phyloP scores from a whole-genome alignment of 2,329 filamentous ascomycete species.

The Orbilia blumenaviensis region DNA sequence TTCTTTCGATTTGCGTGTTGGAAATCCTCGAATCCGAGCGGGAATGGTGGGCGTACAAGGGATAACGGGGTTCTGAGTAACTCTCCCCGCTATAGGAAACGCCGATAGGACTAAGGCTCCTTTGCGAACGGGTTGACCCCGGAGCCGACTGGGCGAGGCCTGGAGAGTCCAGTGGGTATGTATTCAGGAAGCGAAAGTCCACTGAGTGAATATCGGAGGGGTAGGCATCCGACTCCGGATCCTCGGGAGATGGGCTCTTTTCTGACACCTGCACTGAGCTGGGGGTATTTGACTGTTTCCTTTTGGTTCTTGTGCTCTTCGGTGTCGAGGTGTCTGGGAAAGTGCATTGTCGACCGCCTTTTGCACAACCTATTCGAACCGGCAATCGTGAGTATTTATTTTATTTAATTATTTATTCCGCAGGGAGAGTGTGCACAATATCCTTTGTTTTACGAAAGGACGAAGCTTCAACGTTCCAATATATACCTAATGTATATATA shows the following conservation, averaged over 20 bases:
- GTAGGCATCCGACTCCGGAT: slow-evolving; percentile 64
- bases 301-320: slow-evolving; percentile 55
- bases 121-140: slow-evolving; percentile 41
- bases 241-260: slow-evolving; percentile 65
- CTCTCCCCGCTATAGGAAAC: slow-evolving; percentile 20
- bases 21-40: slow-evolving; percentile 29
- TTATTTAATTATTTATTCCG: too few relatives aligned
- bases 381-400: neutral
- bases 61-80: slow-evolving; percentile 33
- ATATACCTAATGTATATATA: too few relatives aligned
- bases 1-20: neutral
- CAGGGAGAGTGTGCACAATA: too few relatives aligned
- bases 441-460: too few relatives aligned
- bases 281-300: slow-evolving; percentile 53
- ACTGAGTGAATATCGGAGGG: slow-evolving; percentile 55
- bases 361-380: slow-evolving; percentile 75
- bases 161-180: slow-evolving; percentile 59
- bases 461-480: too few relatives aligned
- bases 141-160: slow-evolving; percentile 42
- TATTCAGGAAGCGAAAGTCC: slow-evolving; percentile 57
- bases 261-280: slow-evolving; percentile 41
- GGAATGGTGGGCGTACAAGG: slow-evolving; percentile 24
- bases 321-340: slow-evolving; percentile 75
- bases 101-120: slow-evolving; percentile 38
- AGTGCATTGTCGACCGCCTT: slow-evolving; percentile 87